A percentile compares a stretch with the other conserved stretches of the same genome.
Conservation (phyloP, 2,329 filamentous ascomycete species). For the Botrytis fabae region DNA sequence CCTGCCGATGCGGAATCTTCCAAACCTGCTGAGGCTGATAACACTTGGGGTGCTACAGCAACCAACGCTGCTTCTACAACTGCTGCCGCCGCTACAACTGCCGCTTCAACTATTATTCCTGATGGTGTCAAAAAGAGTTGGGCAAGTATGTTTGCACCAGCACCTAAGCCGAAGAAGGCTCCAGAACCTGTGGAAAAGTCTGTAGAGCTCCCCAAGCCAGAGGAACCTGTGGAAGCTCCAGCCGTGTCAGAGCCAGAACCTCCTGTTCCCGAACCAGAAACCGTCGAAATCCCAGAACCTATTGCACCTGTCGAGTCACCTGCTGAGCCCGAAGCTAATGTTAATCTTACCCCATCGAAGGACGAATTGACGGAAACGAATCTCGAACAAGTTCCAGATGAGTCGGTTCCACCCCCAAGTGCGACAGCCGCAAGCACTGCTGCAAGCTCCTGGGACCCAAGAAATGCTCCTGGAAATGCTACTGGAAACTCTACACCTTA, state of each 20-base stretch:
- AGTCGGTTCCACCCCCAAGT: conserved; percentile 72
- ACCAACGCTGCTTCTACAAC: conserved; percentile 42
- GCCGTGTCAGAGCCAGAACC: conserved; percentile 43
- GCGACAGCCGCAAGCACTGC: conserved; percentile 86
- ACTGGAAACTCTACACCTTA: conserved; percentile 65
- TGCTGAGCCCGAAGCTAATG: conserved; percentile 42
- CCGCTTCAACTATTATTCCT: conserved; percentile 42
- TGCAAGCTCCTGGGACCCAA: conserved; percentile 80
- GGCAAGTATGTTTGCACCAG: conserved; percentile 72
- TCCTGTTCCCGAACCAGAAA: conserved; percentile 44
- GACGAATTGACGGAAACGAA: conserved; percentile 89
- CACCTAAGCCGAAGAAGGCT: conserved; percentile 53
- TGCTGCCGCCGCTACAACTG: conserved; percentile 42
- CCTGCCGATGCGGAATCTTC: conserved; percentile 33
- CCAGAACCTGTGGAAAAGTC: conserved; percentile 44
- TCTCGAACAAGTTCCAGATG: conserved; percentile 85
- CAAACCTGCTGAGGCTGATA: conserved; percentile 41
- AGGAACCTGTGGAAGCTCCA: conserved; percentile 35
- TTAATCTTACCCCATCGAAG: conserved; percentile 66
- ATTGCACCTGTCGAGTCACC: conserved; percentile 36
- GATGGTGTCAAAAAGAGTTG: conserved; percentile 59
- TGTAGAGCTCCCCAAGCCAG: conserved; percentile 31
- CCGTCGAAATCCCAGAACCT: conserved; percentile 39
- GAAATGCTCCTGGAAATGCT: conserved; percentile 56
- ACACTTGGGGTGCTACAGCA: conserved; percentile 41